phyloP scores from a whole-genome alignment of 2,329 filamentous ascomycete genomes.

The Apiospora koreana region DNA sequence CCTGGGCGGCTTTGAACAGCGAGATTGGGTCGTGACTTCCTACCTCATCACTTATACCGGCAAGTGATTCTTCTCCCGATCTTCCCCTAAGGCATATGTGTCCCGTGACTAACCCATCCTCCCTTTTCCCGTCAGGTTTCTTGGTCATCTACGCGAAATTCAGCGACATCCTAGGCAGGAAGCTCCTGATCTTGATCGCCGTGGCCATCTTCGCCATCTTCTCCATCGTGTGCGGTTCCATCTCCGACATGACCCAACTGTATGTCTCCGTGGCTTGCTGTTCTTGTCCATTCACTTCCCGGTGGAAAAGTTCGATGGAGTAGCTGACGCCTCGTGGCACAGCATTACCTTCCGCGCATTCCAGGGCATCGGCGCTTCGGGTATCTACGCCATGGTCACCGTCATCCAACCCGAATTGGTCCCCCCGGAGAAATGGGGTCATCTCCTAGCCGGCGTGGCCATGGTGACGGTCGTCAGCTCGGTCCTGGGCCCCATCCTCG shows the following conservation, averaged over 20 bases:
- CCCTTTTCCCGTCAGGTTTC: slow-evolving; percentile 25
- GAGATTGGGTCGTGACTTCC: slow-evolving; percentile 45
- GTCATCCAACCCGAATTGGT: slow-evolving; percentile 38
- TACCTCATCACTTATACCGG: slow-evolving; percentile 52
- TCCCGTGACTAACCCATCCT: neutral
- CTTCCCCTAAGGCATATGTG: neutral
- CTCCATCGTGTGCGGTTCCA: slow-evolving; percentile 41
- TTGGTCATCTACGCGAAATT: slow-evolving; percentile 44
- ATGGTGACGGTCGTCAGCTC: slow-evolving; percentile 42
- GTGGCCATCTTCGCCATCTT: slow-evolving; percentile 41
- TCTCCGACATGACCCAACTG: slow-evolving; percentile 34
- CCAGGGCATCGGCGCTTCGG: slow-evolving; percentile 49
- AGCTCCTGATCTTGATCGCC: slow-evolving; percentile 37
- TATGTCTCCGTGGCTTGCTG: slow-evolving; percentile 15
- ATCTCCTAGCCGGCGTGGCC: slow-evolving; percentile 35
- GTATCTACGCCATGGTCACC: slow-evolving; percentile 45
- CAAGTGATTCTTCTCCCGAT: slow-evolving; percentile 17
- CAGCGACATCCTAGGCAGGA: slow-evolving; percentile 47
- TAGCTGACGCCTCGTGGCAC: neutral
- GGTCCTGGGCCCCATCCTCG: slow-evolving; percentile 44
- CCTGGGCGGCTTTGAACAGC: slow-evolving; percentile 23
- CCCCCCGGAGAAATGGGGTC: slow-evolving; percentile 34
- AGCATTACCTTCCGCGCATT: slow-evolving; percentile 39
- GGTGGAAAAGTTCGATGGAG: neutral
- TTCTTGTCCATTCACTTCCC: neutral